Evolutionary conservation across 306 rosid species (phyloP).

Genomic region (Abrus precatorius): DNA sequence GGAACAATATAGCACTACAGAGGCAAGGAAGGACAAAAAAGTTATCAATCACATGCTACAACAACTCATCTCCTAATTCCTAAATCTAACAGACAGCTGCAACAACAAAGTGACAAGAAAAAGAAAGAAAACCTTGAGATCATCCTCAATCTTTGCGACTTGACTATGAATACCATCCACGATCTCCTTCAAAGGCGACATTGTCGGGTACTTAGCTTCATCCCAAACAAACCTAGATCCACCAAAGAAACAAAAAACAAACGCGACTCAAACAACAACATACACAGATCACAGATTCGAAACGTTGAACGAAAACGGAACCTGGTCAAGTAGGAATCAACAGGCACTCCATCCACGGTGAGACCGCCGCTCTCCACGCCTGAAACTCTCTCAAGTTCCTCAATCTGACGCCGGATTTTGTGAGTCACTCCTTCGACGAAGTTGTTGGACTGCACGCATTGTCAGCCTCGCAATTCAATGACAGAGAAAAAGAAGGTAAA

Average conservation of each 20-base stretch:
- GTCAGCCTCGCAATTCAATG: conserved; percentile 10
- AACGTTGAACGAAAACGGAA: background rate
- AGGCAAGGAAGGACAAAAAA: background rate
- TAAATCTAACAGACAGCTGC: conserved; percentile 24
- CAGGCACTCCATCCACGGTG: conserved; percentile 95
- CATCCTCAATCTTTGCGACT: conserved; percentile 94
- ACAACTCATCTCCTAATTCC: conserved; percentile 8
- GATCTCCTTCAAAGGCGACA: conserved; percentile 82
- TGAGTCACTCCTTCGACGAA: conserved; percentile 88
- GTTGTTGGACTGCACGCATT: conserved; percentile 71
- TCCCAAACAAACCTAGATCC: conserved; percentile 88
- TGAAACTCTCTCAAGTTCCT: conserved; percentile 81
- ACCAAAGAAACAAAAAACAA: conserved; percentile 23
- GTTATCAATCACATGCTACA: background rate
- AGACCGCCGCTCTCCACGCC: conserved; percentile 70
- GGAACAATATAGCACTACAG: background rate
- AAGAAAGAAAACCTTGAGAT: conserved; percentile 72
- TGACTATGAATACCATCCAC: conserved; percentile 82
- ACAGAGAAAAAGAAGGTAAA: background rate
- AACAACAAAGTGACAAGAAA: conserved; percentile 25
- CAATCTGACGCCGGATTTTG: conserved; percentile 98
- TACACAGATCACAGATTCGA: conserved; percentile 16
- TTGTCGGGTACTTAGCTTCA: conserved; percentile 92
- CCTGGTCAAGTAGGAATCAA: conserved; percentile 95
- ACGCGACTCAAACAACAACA: background rate